phyloP scores from a whole-genome alignment of 768 basidiomycete species.

The Kwoniella dendrophila region DNA sequence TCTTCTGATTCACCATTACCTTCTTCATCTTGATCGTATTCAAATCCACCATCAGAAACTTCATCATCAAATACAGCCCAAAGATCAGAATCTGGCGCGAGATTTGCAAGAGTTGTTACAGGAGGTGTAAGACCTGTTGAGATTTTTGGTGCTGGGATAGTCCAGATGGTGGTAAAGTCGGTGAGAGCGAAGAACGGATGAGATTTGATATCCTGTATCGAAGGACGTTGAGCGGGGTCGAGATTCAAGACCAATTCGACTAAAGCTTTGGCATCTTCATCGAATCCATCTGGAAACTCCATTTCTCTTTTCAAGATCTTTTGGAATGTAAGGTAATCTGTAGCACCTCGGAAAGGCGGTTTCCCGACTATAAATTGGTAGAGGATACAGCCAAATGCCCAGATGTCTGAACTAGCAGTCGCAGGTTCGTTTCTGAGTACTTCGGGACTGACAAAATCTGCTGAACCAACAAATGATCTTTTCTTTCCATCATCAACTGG shows the following conservation, averaged over 20 bases:
- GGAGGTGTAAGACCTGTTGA: slow-evolving; percentile 42
- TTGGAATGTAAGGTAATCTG: slow-evolving; percentile 93
- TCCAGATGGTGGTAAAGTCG: slow-evolving; percentile 48
- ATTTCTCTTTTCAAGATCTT: slow-evolving; percentile 89
- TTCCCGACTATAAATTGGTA: slow-evolving; percentile 90
- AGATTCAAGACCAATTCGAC: slow-evolving; percentile 68
- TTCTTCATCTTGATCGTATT: slow-evolving; percentile 33
- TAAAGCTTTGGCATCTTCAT: slow-evolving; percentile 76
- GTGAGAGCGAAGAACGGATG: slow-evolving; percentile 51
- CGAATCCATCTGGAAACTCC: slow-evolving; percentile 81
- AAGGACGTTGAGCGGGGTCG: slow-evolving; percentile 46
- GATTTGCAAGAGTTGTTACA: slow-evolving; percentile 24
- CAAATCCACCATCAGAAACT: slow-evolving; percentile 43
- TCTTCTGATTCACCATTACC: slow-evolving; percentile 7
- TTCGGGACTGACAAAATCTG: slow-evolving; percentile 87
- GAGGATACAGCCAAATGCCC: slow-evolving; percentile 92
- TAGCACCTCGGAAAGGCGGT: slow-evolving; percentile 84
- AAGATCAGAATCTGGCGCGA: slow-evolving; percentile 33
- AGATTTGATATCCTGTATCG: slow-evolving; percentile 44
- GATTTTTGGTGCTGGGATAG: slow-evolving; percentile 41
- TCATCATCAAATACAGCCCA: slow-evolving; percentile 53
- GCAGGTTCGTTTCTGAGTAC: slow-evolving; percentile 71
- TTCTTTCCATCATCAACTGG: slow-evolving; percentile 60
- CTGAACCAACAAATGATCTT: slow-evolving; percentile 83
- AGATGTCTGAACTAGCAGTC: slow-evolving; percentile 85